Base-by-base conservation (phyloP, 176 grass and related monocot species). In the Coix lacrymajobi region DNA sequence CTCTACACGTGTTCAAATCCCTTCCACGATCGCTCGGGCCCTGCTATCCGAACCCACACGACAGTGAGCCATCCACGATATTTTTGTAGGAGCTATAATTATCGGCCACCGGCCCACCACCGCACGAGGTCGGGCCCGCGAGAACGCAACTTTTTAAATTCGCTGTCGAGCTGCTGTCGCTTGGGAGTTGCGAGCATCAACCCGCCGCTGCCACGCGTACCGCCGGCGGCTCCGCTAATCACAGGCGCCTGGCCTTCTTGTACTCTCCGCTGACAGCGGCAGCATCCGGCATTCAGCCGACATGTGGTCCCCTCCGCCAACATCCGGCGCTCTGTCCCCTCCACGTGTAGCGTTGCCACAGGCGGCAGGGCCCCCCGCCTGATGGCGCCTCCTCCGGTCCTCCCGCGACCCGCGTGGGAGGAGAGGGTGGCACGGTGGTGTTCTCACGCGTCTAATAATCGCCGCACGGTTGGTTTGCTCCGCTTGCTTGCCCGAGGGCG, bases 141-240 rank as follows among this genome's bases (percentile, higher is more conserved):
- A 3, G 63, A 58, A 15, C 46, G 7, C 0, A 20, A 4, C 10
- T 4, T 36, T 14, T 36, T 14, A 49, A 72, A 51, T 79, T 34
- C 76, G 38, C 39, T 45, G 73, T 85, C 83, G 73, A 36, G 71
- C 37, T 40, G 28, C 65, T 46, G 74, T 85, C 83, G 36, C 71
- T 32, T 14, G 58, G 41, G 31, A 5, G 20, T 11, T 2, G 41
- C 30, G 43, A 0, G 29, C 40, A 25, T 28, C 70, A 16, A 7
- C 20, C 11, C 25, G 4, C 4, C 17, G 64, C 8, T 38, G 83
- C 84, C 84, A 64, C 69, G 84, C 31, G 68, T 73, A 4, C 36
- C 38, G 38, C 36, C 0, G 8, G 28, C 0, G 8, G 28, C 5
- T 40, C 39, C 71, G 48, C 14, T 3, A 22, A 51, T 51, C 62